A percentile compares a stretch with the other conserved stretches of the same genome.
Conservation (phyloP, 2,329 filamentous ascomycete species). For the Acrocalymma vagum region DNA sequence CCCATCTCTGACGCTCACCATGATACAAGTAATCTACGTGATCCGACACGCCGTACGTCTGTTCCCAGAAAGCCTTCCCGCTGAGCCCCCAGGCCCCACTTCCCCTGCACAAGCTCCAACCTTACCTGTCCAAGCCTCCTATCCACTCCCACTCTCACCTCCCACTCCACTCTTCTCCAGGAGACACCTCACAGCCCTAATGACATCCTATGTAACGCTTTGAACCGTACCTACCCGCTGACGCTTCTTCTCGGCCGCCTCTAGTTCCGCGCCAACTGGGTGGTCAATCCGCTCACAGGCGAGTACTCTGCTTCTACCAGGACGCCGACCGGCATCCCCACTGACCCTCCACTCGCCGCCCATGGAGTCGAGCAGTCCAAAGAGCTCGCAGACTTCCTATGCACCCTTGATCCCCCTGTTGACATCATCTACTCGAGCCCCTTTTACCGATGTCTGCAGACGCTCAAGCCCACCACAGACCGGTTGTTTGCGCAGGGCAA, state of each 20-base stretch:
- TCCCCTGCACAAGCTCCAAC: conserved; percentile 17
- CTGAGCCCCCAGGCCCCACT: conserved; percentile 10
- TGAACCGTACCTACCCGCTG: too few relatives aligned
- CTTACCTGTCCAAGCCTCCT: conserved; percentile 9
- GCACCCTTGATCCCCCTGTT: conserved; percentile 70
- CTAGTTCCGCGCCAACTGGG: conserved; percentile 88
- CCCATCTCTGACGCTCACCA: too few relatives aligned
- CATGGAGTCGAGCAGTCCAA: conserved; percentile 85
- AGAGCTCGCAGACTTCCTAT: conserved; percentile 75
- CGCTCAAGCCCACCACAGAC: conserved; percentile 48
- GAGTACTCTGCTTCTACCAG: conserved; percentile 72
- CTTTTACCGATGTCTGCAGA: conserved; percentile 53
- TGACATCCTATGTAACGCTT: conserved; percentile 29
- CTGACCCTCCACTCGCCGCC: conserved; percentile 85
- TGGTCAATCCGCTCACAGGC: conserved; percentile 81
- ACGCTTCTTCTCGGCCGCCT: too few relatives aligned
- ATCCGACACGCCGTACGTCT: conserved; percentile 60
- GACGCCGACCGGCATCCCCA: conserved; percentile 86
- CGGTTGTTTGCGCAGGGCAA: conserved; percentile 38
- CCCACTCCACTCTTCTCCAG: conserved; percentile 8
- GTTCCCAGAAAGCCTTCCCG: conserved; percentile 15
- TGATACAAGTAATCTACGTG: conserved; percentile 59
- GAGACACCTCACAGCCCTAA: conserved; percentile 19
- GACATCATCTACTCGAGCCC: conserved; percentile 74
- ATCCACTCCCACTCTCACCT: conserved; percentile 14